phyloP scores from a whole-genome alignment of 768 basidiomycete genomes.

The Mycena filopes region DNA sequence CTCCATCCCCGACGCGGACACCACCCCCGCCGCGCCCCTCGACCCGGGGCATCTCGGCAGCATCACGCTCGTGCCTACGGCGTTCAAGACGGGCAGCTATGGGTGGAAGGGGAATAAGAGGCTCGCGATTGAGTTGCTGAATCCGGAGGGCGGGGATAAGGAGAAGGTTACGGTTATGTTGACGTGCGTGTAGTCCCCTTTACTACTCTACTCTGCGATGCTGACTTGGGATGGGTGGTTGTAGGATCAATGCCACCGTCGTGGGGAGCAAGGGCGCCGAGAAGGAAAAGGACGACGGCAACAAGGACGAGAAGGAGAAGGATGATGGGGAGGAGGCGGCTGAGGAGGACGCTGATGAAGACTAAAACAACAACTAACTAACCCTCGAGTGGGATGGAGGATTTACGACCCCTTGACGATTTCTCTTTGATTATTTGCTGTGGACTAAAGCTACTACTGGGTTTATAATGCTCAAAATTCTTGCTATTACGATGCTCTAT shows the following conservation, averaged over 20 bases:
- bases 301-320: conserved; percentile 19
- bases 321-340: conserved; percentile 23
- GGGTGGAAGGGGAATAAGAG: conserved; percentile 87
- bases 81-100: conserved; percentile 81
- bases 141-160: conserved; percentile 60
- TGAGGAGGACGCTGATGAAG: background rate
- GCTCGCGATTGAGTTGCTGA: conserved; percentile 70
- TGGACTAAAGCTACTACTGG: too few species aligned
- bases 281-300: conserved; percentile 4
- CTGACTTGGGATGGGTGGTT: conserved; percentile 7
- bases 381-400: too few species aligned
- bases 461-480: too few species aligned
- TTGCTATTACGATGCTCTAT: too few species aligned
- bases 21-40: conserved; percentile 43
- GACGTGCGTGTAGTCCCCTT: conserved; percentile 64
- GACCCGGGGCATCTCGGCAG: conserved; percentile 74
- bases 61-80: conserved; percentile 64
- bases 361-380: background rate
- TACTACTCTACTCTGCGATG: background rate
- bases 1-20: conserved; percentile 47
- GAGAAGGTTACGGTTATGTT: conserved; percentile 80
- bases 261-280: conserved; percentile 30
- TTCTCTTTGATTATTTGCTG: conserved; percentile 4
- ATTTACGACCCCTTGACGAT: too few species aligned
- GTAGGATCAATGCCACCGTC: conserved; percentile 83